phyloP scores from a whole-genome alignment of 208 protist species.

The Crithidia thermophila region DNA sequence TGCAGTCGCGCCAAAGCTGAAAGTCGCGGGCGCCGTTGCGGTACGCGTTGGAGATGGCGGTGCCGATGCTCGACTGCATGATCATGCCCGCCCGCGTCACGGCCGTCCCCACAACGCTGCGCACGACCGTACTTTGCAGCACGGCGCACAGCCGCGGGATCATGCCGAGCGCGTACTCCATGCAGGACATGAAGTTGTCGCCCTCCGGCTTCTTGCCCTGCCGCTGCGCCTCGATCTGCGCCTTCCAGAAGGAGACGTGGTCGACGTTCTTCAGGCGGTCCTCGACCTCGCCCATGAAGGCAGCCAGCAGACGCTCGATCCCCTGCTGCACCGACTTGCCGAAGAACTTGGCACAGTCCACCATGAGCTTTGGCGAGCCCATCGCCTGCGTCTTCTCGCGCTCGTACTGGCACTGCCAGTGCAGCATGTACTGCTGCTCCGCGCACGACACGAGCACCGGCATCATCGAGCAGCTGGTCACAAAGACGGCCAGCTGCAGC shows the following conservation, averaged over 20 bases:
- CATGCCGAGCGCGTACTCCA: constrained; percentile 69
- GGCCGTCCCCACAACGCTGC: constrained; percentile 80
- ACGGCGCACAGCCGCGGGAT: constrained; percentile 67
- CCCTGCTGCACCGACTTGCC: constrained; percentile 70
- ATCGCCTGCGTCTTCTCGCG: constrained; percentile 61
- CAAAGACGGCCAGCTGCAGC: constrained; percentile 73
- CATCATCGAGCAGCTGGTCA: constrained; percentile 80
- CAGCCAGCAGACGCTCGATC: constrained; percentile 71
- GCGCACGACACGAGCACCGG: constrained; percentile 81
- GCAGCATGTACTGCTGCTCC: constrained; percentile 88
- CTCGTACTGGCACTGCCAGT: constrained; percentile 74
- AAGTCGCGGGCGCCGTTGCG: constrained; percentile 62
- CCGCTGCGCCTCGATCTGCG: constrained; percentile 47
- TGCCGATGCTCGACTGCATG: constrained; percentile 66
- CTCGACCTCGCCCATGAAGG: constrained; percentile 63
- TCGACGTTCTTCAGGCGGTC: constrained; percentile 55
- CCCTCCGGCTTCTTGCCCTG: constrained; percentile 27
- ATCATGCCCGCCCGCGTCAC: constrained; percentile 64
- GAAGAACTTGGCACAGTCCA: constrained; percentile 71
- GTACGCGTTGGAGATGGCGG: constrained; percentile 54
- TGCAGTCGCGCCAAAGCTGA: constrained; percentile 47
- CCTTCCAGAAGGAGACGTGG: constrained; percentile 69
- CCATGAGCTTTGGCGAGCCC: constrained; percentile 71
- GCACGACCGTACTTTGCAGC: constrained; percentile 70
- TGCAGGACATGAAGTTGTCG: constrained; percentile 54